phyloP scores from a whole-genome alignment of 176 grass and related monocot genomes.

The Thinopyrum elongatum region DNA sequence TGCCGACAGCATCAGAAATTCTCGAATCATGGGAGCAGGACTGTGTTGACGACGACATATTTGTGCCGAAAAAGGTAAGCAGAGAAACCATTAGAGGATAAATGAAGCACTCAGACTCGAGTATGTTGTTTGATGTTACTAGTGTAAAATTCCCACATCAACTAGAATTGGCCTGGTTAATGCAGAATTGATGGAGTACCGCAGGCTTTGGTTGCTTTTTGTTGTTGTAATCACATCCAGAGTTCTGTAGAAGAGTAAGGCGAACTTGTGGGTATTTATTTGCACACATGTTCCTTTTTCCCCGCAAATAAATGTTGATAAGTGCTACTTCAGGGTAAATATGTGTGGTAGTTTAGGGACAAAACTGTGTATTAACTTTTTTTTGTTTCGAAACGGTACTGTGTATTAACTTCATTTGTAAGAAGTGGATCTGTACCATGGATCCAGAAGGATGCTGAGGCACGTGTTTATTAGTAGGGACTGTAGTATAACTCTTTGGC shows the following conservation, averaged over 20 bases:
- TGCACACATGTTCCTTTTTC: not conserved
- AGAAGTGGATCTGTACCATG: not conserved
- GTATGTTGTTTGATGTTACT: not conserved
- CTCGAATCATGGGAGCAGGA: conserved; percentile 55
- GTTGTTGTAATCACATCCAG: not conserved
- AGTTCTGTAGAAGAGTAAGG: not conserved
- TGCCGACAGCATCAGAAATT: conserved; percentile 60
- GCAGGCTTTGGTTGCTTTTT: not conserved
- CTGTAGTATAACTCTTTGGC: not conserved
- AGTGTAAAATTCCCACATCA: conserved; percentile 9
- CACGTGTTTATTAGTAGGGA: not conserved
- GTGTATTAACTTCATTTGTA: not conserved
- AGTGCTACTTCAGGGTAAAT: not conserved
- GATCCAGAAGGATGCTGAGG: not conserved
- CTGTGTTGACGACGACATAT: conserved; percentile 29
- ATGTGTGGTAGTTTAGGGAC: not conserved
- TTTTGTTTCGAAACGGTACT: too few species aligned
- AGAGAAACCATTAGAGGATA: not conserved
- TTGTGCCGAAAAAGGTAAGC: conserved; percentile 10
- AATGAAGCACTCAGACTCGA: not conserved
- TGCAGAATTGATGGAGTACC: not conserved
- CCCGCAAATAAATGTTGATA: too few species aligned
- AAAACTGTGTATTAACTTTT: not conserved
- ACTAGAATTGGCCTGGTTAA: not conserved
- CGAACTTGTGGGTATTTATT: not conserved